Evolutionary conservation across 768 basidiomycete species (phyloP), one percentile per base, ranked within the genome.

Genomic region (Leccinellum rugosiceps): DNA sequence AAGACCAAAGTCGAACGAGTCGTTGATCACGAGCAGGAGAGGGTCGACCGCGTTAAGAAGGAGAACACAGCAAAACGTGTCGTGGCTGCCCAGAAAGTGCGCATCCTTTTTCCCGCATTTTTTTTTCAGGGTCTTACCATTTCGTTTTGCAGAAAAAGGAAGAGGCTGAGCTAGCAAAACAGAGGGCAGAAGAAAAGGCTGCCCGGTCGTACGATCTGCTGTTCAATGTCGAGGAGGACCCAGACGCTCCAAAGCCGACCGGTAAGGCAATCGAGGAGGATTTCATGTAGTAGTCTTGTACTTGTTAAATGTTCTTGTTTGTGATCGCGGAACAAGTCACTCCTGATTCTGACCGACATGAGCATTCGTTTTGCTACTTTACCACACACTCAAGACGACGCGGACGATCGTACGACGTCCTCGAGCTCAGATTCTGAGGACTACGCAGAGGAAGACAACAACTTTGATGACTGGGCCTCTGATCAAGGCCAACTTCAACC

Each of bases 11-110:
- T 83, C 51, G 92, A 92, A 73, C 80, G 78, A 28, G 79, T 82
- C 34, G 92, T 97, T 23, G 92, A 98, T 65, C 95, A 98, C 65
- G 96, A 98, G 67, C 84, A 88, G 63, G 95, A 96, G 63, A 80
- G 81, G 23, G 76, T 92, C 26, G 94, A 93, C 30, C 81, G 96
- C 17, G 70, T 93, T 63, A 94, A 93, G 69, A 75, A 76, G 54
- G 93, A 94, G 68, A 85, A 82, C 45, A 82, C 86, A 1, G 73
- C 74, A 26, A 84, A 86, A 50, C 79, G 87, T 52, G 79, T 77
- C 2, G 80, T 77, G 0, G 90, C 87, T 2, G 79, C 77, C 1
- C 87, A 88, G 58, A 84, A 84, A 80, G 95, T 92, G 44, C 19
- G 65, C 50, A 23, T 32, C 14, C 45, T 26, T 13, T 15, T 45